These are phyloP conservation scores for Kwoniella heveanensis DNA, from an alignment of 768 basidiomycete genomes.

Conservation along the genomic window DNA sequence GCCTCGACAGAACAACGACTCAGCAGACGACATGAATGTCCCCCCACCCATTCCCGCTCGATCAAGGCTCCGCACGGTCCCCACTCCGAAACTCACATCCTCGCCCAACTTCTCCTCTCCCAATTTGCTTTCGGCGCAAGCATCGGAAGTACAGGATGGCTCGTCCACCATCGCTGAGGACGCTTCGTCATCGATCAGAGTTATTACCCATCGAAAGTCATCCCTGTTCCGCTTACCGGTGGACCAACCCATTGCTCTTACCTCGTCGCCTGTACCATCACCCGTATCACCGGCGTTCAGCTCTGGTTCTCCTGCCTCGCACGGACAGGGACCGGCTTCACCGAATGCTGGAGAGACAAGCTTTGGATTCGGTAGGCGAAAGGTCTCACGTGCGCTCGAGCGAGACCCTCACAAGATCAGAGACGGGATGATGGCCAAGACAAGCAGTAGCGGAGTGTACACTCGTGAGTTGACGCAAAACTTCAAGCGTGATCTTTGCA, in stretches of 20 bases:
- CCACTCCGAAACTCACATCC: background rate
- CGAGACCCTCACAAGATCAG: conserved; percentile 26
- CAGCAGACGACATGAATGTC: conserved; percentile 12
- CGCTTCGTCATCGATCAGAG: conserved; percentile 7
- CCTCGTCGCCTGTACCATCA: conserved; percentile 6
- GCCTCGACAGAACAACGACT: background rate
- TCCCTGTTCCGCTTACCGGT: conserved; percentile 18
- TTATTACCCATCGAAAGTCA: conserved; percentile 10
- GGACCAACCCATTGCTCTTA: conserved; percentile 8
- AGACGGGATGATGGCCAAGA: conserved; percentile 19
- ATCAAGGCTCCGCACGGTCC: conserved; percentile 18
- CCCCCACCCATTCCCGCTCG: conserved; percentile 25
- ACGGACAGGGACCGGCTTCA: background rate
- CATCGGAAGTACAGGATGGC: background rate
- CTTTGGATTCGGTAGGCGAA: conserved; percentile 14
- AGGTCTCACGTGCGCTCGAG: conserved; percentile 4
- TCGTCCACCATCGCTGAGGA: background rate
- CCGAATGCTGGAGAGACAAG: conserved; percentile 5
- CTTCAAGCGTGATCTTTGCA: too few species aligned
- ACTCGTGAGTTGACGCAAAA: conserved; percentile 23
- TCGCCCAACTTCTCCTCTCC: background rate
- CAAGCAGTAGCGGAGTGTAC: conserved; percentile 28
- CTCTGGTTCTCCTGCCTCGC: background rate
- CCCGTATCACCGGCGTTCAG: background rate
- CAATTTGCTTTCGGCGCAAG: background rate